These are phyloP conservation scores for Alloteropsis semialata DNA, from an alignment of 176 grass and related monocot species.

Conservation along the genomic window DNA sequence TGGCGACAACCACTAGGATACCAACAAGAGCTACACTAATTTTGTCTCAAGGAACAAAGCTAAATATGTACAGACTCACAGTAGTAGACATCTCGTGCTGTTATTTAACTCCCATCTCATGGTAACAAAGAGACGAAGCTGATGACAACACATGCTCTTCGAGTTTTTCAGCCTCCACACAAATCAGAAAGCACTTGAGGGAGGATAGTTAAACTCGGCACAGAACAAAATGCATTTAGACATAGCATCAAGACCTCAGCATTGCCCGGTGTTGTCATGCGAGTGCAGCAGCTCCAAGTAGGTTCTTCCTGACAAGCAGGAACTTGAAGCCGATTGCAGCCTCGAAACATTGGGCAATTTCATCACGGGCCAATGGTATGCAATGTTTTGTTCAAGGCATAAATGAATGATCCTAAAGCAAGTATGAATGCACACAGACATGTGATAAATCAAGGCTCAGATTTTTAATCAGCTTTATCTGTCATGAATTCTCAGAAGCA, in stretches of 20 bases:
- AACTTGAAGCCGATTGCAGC: conserved; percentile 28
- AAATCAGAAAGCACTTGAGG: conserved; percentile 1
- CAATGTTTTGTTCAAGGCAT: not conserved
- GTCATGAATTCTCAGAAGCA: conserved; percentile 64
- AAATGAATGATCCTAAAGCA: not conserved
- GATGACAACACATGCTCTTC: conserved; percentile 57
- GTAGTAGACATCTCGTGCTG: conserved; percentile 34
- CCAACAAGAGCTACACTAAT: no score
- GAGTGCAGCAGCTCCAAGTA: conserved; percentile 32
- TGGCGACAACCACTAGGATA: no score
- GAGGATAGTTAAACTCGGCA: conserved; percentile 54
- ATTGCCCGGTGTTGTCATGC: not conserved
- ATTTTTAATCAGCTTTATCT: conserved; percentile 37
- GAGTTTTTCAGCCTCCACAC: conserved; percentile 48
- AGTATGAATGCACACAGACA: not conserved
- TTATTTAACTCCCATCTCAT: conserved; percentile 66
- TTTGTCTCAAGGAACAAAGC: not conserved
- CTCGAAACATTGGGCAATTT: not conserved
- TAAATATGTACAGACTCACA: not conserved
- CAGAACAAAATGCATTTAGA: not conserved
- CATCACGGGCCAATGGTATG: not conserved
- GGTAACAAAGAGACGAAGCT: conserved; percentile 42
- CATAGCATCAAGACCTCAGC: conserved; percentile 7
- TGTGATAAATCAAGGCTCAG: conserved; percentile 25
- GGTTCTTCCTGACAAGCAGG: conserved; percentile 42